Evolutionary conservation across 2,329 filamentous ascomycete species (phyloP), one percentile per base, ranked within the genome.

Genomic region (Cytospora leucostoma): DNA sequence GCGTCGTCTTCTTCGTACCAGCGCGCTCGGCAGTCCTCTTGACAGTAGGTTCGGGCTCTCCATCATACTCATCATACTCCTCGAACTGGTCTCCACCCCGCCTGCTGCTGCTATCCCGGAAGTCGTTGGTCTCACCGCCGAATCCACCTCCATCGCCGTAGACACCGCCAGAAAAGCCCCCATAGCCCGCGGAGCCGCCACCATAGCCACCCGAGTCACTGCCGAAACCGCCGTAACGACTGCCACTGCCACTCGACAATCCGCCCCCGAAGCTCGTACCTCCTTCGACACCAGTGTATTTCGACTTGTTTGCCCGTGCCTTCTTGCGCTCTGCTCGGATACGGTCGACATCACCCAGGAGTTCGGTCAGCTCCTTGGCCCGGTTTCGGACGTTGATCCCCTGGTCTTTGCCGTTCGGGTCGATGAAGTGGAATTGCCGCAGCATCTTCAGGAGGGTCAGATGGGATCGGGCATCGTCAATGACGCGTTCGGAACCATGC

Each of bases 141-240:
- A 96, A 97, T 17, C 93, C 94, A 67, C 94, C 94, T 27, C 94
- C 94, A 72, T 98, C 94, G n/a, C 94, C 94, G 72, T 95, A 98
- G 0, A 99, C 93, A 59, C 87, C 87, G 13, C 87, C 86, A 50
- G 85, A 87, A 69, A 83, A 88, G 52, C 84, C 85, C 40, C 86
- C 86, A 67, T 80, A 88, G 51, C 72, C 74, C n/a, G 72, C 65
- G 40, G 71, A 65, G 56, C 84, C 83, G 60, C 84, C 84, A 68
- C 88, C 85, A 69, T 89, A 89, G 59, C 87, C 87, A 12, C 87
- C 88, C 57, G 88, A 91, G 60, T 97, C 93, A 73, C 90, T 97
- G 32, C 95, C 93, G 72, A 98, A 98, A 0, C 95, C 95, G 60
- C 93, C 92, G 72, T 93, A 97, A 70, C 91, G 84, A 72, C 81